These are phyloP conservation scores for Suillus plorans DNA, from an alignment of 768 basidiomycete genomes.

Conservation along the genomic window DNA sequence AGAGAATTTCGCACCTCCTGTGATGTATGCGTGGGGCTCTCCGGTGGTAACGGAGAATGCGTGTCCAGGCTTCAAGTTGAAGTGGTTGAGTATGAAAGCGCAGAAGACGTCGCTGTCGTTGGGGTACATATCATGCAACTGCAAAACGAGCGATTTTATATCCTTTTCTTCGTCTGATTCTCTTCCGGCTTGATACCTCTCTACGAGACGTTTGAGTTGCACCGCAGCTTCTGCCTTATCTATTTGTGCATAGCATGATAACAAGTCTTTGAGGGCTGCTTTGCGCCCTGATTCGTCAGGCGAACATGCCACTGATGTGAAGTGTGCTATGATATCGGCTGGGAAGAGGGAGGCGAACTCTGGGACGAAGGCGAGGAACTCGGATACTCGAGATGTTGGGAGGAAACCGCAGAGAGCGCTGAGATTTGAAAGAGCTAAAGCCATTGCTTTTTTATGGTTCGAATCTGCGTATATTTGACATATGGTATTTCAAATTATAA, in stretches of 20 bases:
- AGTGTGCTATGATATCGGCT: neutral
- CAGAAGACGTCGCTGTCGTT: conserved; percentile 56
- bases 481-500: no score
- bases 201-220: neutral
- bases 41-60: conserved; percentile 55
- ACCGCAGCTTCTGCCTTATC: neutral
- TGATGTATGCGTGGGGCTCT: conserved; percentile 59
- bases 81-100: conserved; percentile 53
- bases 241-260: conserved; percentile 2
- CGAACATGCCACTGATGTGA: neutral
- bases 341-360: conserved; percentile 10
- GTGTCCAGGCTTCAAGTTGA: conserved; percentile 48
- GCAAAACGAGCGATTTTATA: conserved; percentile 35
- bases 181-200: conserved; percentile 11
- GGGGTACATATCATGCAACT: conserved; percentile 49
- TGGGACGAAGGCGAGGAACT: conserved; percentile 6
- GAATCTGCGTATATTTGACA: conserved; percentile 36
- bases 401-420: conserved; percentile 19
- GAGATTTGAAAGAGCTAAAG: conserved; percentile 48
- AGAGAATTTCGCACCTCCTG: conserved; percentile 41
- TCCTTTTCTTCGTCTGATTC: conserved; percentile 15
- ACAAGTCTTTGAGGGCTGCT: conserved; percentile 3
- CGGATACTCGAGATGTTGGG: neutral
- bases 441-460: conserved; percentile 64
- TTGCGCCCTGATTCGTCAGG: neutral